Conservation (phyloP, 148 eudicot genomes). For the Amaranthus cruentus region DNA sequence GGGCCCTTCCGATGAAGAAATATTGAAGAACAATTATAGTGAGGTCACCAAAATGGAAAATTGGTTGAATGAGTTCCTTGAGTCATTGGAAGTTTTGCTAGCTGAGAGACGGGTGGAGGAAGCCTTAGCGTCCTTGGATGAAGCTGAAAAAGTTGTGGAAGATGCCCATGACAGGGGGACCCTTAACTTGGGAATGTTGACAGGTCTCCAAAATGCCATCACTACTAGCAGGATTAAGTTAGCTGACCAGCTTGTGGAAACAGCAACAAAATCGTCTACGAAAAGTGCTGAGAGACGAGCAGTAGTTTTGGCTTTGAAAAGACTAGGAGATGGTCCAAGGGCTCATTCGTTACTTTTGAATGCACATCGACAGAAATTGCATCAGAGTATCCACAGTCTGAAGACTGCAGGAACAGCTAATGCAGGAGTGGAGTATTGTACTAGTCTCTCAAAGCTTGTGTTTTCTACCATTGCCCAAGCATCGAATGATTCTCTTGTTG, state of each 20-base stretch:
- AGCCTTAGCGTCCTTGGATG: constrained; percentile 56
- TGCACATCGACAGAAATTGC: constrained; percentile 58
- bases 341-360: constrained; percentile 68
- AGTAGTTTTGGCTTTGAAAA: constrained; percentile 58
- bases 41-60: constrained; percentile 51
- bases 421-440: constrained; percentile 35
- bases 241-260: constrained; percentile 64
- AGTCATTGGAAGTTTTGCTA: constrained; percentile 64
- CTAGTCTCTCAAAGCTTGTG: constrained; percentile 59
- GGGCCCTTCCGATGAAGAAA: constrained; percentile 34
- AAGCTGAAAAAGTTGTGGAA: constrained; percentile 52
- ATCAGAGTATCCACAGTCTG: constrained; percentile 36
- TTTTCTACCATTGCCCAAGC: constrained; percentile 90
- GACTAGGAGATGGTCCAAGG: constrained; percentile 82
- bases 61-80: constrained; percentile 62
- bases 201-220: constrained; percentile 49
- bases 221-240: constrained; percentile 55
- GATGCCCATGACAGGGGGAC: constrained; percentile 34
- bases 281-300: constrained; percentile 67
- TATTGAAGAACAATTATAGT: constrained; percentile 27
- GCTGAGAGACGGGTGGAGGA: constrained; percentile 81
- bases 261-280: constrained; percentile 68
- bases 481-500: constrained; percentile 61
- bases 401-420: constrained; percentile 34
- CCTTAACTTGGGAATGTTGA: constrained; percentile 33